Conservation (phyloP, 2,329 filamentous ascomycete species). For the Malbranchea zuffiana region DNA sequence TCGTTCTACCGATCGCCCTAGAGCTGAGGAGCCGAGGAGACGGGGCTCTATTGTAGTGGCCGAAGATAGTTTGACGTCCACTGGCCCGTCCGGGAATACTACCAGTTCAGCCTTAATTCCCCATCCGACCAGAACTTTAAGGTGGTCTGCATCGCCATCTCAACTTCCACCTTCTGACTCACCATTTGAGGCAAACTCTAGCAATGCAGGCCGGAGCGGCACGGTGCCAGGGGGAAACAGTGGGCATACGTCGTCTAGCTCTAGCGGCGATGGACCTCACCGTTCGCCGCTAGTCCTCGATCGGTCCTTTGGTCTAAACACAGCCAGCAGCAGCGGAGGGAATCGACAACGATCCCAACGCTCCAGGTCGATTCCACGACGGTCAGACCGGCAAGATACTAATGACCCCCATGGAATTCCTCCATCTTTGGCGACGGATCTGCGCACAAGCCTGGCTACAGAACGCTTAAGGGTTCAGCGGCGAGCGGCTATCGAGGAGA, state of each 20-base stretch:
- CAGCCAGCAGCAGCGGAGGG: constrained; percentile 6
- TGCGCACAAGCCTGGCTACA: constrained; percentile 30
- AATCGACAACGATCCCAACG: constrained; percentile 23
- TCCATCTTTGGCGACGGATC: constrained; percentile 20
- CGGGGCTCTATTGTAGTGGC: constrained; percentile 34
- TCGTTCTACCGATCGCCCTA: constrained; percentile 21
- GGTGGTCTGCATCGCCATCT: constrained; percentile 33
- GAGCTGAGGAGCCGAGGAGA: constrained; percentile 25
- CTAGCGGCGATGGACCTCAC: neutral
- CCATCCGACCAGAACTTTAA: constrained; percentile 27
- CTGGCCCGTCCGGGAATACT: constrained; percentile 10
- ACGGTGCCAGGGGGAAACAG: constrained; percentile 5
- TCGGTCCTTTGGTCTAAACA: constrained; percentile 3
- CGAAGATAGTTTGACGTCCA: constrained; percentile 20
- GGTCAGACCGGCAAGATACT: constrained; percentile 23
- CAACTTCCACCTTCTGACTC: constrained; percentile 26
- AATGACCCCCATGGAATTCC: too few relatives aligned
- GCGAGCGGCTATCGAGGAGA: constrained; percentile 27
- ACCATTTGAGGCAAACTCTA: constrained; percentile 15
- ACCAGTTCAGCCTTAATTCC: constrained; percentile 19
- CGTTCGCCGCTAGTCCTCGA: constrained; percentile 8
- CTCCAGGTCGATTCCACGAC: constrained; percentile 28
- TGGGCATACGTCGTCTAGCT: constrained; percentile 1
- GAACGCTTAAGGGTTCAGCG: constrained; percentile 32
- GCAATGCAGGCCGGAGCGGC: constrained; percentile 18